phyloP scores from a whole-genome alignment of 2,329 filamentous ascomycete species.

The Phoma sp. region DNA sequence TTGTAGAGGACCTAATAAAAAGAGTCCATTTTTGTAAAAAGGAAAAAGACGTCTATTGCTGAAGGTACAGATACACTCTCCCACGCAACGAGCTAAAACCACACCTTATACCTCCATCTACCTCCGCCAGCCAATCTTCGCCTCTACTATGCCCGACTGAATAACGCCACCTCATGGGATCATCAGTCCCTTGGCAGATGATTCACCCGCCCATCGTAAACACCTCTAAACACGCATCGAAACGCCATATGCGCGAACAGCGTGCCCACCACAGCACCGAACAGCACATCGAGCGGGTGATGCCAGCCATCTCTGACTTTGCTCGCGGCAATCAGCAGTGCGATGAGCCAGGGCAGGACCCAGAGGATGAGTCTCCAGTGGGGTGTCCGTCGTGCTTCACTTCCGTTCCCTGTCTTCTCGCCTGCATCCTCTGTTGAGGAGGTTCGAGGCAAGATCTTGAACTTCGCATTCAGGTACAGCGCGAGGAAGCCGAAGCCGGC shows the following conservation, averaged over 20 bases:
- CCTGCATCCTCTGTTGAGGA: constrained; percentile 1
- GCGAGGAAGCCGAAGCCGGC: constrained; percentile 41
- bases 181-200: constrained; percentile 19
- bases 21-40: too few species aligned
- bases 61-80: too few species aligned
- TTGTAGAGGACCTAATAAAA: too few species aligned
- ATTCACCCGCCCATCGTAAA: constrained; percentile 27
- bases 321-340: constrained; percentile 67
- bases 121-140: too few species aligned
- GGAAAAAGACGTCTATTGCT: too few species aligned
- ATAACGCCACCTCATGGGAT: too few species aligned
- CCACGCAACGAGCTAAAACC: too few species aligned
- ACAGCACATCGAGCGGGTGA: constrained; percentile 72
- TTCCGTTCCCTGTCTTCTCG: background rate
- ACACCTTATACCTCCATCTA: too few species aligned
- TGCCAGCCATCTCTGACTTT: constrained; percentile 72
- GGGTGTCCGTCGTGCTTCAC: constrained; percentile 52
- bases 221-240: constrained; percentile 62
- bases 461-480: constrained; percentile 38
- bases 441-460: constrained; percentile 20
- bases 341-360: constrained; percentile 68
- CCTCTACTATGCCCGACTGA: too few species aligned
- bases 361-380: constrained; percentile 72
- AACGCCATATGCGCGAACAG: constrained; percentile 68
- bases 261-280: constrained; percentile 67